Evolutionary conservation across 2,329 filamentous ascomycete species (phyloP).

Genomic region (Plenodomus lindquistii): DNA sequence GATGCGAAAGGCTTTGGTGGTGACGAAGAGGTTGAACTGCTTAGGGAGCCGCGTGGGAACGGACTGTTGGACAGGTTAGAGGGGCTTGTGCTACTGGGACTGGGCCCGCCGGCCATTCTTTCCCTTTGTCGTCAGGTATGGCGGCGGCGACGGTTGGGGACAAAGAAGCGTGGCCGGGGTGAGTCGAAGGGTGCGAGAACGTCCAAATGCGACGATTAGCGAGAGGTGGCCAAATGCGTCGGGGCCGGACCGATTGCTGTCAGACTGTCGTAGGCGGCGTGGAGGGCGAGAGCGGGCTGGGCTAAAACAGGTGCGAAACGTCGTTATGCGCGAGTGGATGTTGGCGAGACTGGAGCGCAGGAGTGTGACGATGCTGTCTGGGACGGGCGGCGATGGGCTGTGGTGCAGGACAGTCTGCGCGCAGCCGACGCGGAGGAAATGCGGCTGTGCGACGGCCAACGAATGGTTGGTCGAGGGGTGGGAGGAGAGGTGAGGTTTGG

Average conservation of each 20-base stretch:
- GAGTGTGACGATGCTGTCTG: slow-evolving; percentile 20
- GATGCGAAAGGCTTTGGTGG: slow-evolving; percentile 41
- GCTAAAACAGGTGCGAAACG: slow-evolving; percentile 44
- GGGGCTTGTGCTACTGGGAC: slow-evolving; percentile 48
- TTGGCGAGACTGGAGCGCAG: slow-evolving; percentile 16
- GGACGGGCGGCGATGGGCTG: slow-evolving; percentile 8
- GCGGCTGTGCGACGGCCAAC: slow-evolving; percentile 15
- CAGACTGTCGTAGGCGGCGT: slow-evolving; percentile 19
- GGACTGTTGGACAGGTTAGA: slow-evolving; percentile 46
- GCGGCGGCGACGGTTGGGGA: slow-evolving; percentile 28
- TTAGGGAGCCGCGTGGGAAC: slow-evolving; percentile 45
- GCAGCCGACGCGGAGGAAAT: slow-evolving; percentile 13
- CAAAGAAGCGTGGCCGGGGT: slow-evolving; percentile 34
- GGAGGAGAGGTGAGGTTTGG: slow-evolving; percentile 7
- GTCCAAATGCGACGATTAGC: slow-evolving; percentile 21
- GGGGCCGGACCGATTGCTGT: slow-evolving; percentile 20
- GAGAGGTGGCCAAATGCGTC: slow-evolving; percentile 23
- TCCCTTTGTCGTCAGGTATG: slow-evolving; percentile 40
- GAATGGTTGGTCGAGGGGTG: slow-evolving; percentile 8
- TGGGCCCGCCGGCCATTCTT: slow-evolving; percentile 46
- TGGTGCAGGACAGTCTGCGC: slow-evolving; percentile 11
- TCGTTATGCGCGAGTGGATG: slow-evolving; percentile 29
- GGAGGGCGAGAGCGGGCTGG: slow-evolving; percentile 17
- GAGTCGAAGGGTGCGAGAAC: slow-evolving; percentile 22
- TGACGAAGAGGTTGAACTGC: slow-evolving; percentile 46